Evolutionary conservation across 1,284 basidiomycete species (phyloP).

Genomic region (Amylostereum chailletii): DNA sequence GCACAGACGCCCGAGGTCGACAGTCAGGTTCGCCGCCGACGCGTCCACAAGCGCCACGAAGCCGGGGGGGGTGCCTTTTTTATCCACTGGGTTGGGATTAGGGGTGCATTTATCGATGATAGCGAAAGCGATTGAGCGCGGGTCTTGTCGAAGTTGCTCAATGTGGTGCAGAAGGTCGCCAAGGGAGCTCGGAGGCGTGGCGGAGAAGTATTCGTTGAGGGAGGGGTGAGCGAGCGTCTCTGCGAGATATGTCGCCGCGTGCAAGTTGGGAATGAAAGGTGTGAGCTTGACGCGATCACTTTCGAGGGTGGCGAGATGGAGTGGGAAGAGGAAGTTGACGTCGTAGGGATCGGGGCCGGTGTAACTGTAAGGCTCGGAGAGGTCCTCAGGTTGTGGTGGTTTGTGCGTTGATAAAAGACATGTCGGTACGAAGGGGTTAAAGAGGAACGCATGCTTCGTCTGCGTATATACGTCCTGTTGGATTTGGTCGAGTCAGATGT

Average conservation of each 20-base stretch:
- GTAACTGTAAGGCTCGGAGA: neutral
- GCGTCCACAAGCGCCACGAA: constrained; percentile 29
- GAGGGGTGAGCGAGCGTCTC: constrained; percentile 11
- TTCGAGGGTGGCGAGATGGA: constrained; percentile 23
- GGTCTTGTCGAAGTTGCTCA: constrained; percentile 9
- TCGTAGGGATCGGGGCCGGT: constrained; percentile 16
- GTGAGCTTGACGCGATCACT: constrained; percentile 29
- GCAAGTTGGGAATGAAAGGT: constrained; percentile 27
- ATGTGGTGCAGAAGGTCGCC: constrained; percentile 10
- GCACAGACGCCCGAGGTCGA: constrained; percentile 42
- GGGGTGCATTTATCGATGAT: constrained; percentile 31
- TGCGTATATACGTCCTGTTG: too few relatives aligned
- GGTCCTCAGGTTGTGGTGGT: too few relatives aligned
- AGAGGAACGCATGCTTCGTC: too few relatives aligned
- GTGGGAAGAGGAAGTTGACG: constrained; percentile 24
- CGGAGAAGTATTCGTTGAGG: constrained; percentile 13
- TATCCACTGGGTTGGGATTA: constrained; percentile 8
- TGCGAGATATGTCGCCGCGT: constrained; percentile 21
- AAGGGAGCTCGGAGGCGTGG: constrained; percentile 5
- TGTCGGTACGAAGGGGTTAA: too few relatives aligned
- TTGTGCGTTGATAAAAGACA: too few relatives aligned
- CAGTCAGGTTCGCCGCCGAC: constrained; percentile 24
- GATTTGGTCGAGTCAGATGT: too few relatives aligned
- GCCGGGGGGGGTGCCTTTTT: constrained; percentile 26
- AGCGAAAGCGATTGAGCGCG: constrained; percentile 20